Conservation (phyloP, 2,329 filamentous ascomycete species). For the Chaetomium olivaceum region DNA sequence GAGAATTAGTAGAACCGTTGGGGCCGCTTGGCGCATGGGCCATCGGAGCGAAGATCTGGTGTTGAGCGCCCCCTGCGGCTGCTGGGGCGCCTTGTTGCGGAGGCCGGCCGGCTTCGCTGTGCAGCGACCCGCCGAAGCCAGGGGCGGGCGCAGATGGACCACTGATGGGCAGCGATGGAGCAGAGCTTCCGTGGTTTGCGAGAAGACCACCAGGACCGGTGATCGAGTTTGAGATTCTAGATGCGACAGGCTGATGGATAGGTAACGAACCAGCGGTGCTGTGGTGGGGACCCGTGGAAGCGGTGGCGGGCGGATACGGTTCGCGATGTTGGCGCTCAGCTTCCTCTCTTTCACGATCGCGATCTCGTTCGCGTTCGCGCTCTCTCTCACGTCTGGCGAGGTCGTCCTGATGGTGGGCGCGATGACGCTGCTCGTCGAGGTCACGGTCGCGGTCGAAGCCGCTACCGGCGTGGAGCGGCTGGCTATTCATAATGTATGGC, state of each 20-base stretch:
- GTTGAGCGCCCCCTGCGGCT: constrained; percentile 48
- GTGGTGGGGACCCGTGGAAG: constrained; percentile 69
- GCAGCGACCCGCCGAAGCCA: constrained; percentile 57
- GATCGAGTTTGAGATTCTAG: constrained; percentile 76
- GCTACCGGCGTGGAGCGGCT: constrained; percentile 46
- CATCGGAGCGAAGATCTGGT: constrained; percentile 60
- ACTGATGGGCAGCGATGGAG: constrained; percentile 54
- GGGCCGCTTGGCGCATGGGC: constrained; percentile 52
- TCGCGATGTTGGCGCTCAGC: constrained; percentile 48
- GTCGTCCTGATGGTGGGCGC: constrained; percentile 50
- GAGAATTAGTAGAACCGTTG: constrained; percentile 52
- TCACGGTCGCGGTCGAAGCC: constrained; percentile 52
- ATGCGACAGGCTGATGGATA: constrained; percentile 90
- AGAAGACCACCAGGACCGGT: constrained; percentile 91
- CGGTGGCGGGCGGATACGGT: constrained; percentile 65
- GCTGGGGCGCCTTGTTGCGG: constrained; percentile 55
- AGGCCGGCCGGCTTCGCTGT: constrained; percentile 53
- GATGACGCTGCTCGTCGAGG: constrained; percentile 50
- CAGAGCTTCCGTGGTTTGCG: constrained; percentile 66
- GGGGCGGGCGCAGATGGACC: constrained; percentile 53
- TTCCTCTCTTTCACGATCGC: constrained; percentile 35
- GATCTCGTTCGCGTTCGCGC: constrained; percentile 29
- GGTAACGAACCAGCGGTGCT: constrained; percentile 86
- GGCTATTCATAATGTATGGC: constrained; percentile 47
- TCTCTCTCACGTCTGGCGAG: constrained; percentile 41